Evolutionary conservation across 352 stramenopile genomes (phyloP).

Genomic region (Phytophthora pseudosyringae): DNA sequence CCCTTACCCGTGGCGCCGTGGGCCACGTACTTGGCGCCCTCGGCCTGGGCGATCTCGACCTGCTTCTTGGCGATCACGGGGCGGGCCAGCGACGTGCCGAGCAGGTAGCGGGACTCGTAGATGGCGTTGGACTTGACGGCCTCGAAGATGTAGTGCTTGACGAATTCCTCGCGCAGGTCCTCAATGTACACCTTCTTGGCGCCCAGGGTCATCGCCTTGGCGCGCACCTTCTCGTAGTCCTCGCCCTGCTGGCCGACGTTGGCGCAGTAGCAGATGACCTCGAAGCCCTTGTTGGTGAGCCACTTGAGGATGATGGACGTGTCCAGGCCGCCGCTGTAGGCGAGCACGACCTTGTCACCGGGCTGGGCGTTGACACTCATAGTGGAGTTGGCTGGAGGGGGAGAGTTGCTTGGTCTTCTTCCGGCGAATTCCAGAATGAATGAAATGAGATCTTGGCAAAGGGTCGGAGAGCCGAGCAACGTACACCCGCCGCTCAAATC

Average conservation of each 20-base stretch:
- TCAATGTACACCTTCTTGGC: constrained; percentile 94
- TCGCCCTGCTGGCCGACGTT: constrained; percentile 98
- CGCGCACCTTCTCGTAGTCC: constrained; percentile 95
- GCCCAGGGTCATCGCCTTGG: constrained; percentile 86
- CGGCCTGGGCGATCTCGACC: constrained; percentile 93
- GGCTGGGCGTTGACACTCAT: constrained; percentile 80
- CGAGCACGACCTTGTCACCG: constrained; percentile 94
- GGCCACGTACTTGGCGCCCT: constrained; percentile 93
- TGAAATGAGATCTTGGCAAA: constrained; percentile 39
- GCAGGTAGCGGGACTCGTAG: constrained; percentile 98
- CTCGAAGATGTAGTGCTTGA: constrained; percentile 94
- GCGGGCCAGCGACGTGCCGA: constrained; percentile 97
- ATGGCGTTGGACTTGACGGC: constrained; percentile 97
- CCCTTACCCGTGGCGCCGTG: constrained; percentile 99
- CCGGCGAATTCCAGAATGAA: constrained; percentile 54
- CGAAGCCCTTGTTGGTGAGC: constrained; percentile 98
- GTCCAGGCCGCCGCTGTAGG: constrained; percentile 98
- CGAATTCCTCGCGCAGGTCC: constrained; percentile 98
- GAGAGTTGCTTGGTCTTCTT: constrained; percentile 27
- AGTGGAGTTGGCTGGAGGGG: constrained; percentile 13
- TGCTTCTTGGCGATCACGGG: constrained; percentile 98
- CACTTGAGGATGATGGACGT: constrained; percentile 99
- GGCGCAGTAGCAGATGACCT: constrained; percentile 99
- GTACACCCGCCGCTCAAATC: constrained; percentile 13
- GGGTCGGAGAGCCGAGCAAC: constrained; percentile 18